phyloP scores from a whole-genome alignment of 306 rosid species.

The Alnus glutinosa region DNA sequence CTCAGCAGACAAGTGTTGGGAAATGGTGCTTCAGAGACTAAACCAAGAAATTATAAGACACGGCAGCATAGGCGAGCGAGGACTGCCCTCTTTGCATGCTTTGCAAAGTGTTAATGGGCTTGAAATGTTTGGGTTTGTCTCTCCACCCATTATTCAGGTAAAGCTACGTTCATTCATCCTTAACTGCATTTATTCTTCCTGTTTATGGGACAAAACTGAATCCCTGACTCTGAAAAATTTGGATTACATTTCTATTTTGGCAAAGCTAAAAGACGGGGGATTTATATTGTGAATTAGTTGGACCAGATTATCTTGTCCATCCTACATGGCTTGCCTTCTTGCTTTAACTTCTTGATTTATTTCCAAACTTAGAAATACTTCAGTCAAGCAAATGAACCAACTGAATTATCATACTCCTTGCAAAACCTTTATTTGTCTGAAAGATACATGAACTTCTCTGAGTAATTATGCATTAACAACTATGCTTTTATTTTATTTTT shows the following conservation, averaged over 20 bases:
- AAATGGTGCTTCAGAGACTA: slow-evolving; percentile 60
- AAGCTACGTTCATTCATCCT: slow-evolving; percentile 15
- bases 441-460: not conserved
- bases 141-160: slow-evolving; percentile 65
- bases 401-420: not conserved
- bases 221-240: not conserved
- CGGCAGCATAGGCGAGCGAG: slow-evolving; percentile 42
- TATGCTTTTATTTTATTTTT: not conserved
- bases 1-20: slow-evolving; percentile 78
- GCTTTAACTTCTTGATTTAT: not conserved
- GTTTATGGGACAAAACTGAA: not conserved
- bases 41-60: slow-evolving; percentile 44
- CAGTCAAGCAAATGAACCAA: not conserved
- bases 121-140: slow-evolving; percentile 81
- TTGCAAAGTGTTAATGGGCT: slow-evolving; percentile 58
- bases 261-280: not conserved
- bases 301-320: not conserved
- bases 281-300: not conserved
- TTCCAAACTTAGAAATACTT: not conserved
- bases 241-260: not conserved
- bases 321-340: not conserved
- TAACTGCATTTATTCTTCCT: slow-evolving; percentile 8
- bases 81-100: slow-evolving; percentile 42
- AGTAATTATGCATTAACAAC: not conserved
- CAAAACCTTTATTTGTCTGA: not conserved